Evolutionary conservation across 352 stramenopile species (phyloP).

Genomic region (Elongisporangium anandrum): DNA sequence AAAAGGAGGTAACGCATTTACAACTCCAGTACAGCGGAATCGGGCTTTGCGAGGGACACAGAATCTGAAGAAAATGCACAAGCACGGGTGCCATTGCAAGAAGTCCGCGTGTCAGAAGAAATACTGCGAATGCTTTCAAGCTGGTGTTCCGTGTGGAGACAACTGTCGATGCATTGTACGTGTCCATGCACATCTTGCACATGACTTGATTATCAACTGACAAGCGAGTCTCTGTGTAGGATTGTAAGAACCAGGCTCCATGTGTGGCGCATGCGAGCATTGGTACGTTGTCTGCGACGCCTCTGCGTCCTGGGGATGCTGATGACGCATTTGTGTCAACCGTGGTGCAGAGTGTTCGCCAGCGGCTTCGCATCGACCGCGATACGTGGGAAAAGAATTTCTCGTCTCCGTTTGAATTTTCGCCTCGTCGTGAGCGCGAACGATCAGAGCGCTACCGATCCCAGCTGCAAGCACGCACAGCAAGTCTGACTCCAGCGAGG

Average conservation of each 20-base stretch:
- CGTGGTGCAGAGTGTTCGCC: conserved; percentile 43
- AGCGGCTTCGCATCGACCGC: conserved; percentile 60
- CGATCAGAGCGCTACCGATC: conserved; percentile 48
- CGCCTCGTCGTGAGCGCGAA: conserved; percentile 40
- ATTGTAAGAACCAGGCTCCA: conserved; percentile 77
- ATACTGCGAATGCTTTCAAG: conserved; percentile 97
- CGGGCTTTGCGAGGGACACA: background rate
- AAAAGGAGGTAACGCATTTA: background rate
- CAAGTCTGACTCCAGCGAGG: conserved; percentile 1
- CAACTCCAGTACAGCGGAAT: background rate
- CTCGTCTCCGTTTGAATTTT: conserved; percentile 58
- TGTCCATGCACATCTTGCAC: conserved; percentile 6
- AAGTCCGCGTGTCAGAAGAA: conserved; percentile 97
- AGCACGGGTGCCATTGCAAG: conserved; percentile 95
- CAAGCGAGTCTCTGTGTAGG: conserved; percentile 20
- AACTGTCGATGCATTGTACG: conserved; percentile 89
- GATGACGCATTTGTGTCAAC: conserved; percentile 63
- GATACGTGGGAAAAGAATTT: conserved; percentile 70
- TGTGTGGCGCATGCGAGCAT: conserved; percentile 33
- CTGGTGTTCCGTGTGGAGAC: conserved; percentile 74
- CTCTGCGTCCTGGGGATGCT: conserved; percentile 22
- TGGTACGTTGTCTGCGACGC: conserved; percentile 16
- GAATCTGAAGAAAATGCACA: conserved; percentile 81
- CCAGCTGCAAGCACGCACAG: conserved; percentile 26
- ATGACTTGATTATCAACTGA: background rate